Evolutionary conservation across 129 eudicot genomes (phyloP).

Genomic region (Pittosporum tobira): DNA sequence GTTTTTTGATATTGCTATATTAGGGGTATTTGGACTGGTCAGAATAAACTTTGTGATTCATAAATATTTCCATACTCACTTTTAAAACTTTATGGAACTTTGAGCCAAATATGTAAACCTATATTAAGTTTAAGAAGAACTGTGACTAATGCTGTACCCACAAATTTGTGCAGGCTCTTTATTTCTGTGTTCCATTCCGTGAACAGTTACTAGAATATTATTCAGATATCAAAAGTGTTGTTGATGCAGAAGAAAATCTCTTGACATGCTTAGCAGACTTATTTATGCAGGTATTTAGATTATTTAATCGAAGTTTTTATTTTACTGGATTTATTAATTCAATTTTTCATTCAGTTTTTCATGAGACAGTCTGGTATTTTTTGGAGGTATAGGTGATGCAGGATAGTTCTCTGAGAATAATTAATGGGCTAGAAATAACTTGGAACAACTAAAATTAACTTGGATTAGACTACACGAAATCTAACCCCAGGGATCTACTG

Average conservation of each 20-base stretch:
- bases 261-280: constrained; percentile 87
- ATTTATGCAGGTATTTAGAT: constrained; percentile 35
- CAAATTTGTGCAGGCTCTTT: constrained; percentile 53
- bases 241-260: constrained; percentile 79
- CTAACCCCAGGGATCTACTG: too few species aligned
- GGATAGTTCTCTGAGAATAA: too few species aligned
- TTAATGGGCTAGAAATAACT: too few species aligned
- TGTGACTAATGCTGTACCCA: background rate
- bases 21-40: too few species aligned
- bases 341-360: too few species aligned
- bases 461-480: too few species aligned
- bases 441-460: too few species aligned
- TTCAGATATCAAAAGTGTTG: constrained; percentile 53
- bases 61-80: background rate
- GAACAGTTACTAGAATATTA: constrained; percentile 82
- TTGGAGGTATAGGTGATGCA: too few species aligned
- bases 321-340: too few species aligned
- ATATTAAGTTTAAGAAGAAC: background rate
- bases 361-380: too few species aligned
- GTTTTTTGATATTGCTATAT: too few species aligned
- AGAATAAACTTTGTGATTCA: too few species aligned
- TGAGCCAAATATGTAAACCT: background rate
- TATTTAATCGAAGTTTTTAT: background rate
- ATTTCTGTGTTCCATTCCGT: constrained; percentile 96
- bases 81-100: background rate